Evolutionary conservation across 2,329 filamentous ascomycete species (phyloP).

Genomic region (Myriosclerotinia scirpicola): DNA sequence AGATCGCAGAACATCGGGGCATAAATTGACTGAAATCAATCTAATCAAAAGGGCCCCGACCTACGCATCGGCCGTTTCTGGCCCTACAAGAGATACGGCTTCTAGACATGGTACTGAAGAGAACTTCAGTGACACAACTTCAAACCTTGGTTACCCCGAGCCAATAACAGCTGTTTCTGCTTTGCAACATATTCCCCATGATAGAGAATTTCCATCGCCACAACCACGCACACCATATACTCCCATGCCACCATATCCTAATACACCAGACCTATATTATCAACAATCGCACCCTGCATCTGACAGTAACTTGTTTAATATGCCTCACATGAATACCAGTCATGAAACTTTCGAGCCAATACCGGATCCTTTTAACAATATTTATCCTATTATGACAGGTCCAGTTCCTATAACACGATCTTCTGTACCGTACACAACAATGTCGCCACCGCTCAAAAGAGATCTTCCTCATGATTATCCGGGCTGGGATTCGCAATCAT

Average conservation of each 20-base stretch:
- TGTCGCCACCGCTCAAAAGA: constrained; percentile 17
- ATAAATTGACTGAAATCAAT: constrained; percentile 30
- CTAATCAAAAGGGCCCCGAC: constrained; percentile 37
- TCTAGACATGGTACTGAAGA: constrained; percentile 24
- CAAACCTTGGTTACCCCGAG: constrained; percentile 24
- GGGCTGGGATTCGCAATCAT: constrained; percentile 28
- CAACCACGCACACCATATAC: constrained; percentile 5
- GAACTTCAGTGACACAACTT: constrained; percentile 25
- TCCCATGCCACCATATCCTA: constrained; percentile 27
- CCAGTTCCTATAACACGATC: constrained; percentile 32
- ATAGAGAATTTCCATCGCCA: neutral
- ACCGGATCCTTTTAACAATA: constrained; percentile 24
- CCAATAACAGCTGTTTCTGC: constrained; percentile 20
- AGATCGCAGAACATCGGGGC: constrained; percentile 31
- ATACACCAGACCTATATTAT: constrained; percentile 20
- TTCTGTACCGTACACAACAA: constrained; percentile 1
- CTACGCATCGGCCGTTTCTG: constrained; percentile 37
- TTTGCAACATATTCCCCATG: constrained; percentile 17
- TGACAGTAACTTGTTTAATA: constrained; percentile 2
- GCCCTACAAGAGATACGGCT: constrained; percentile 30
- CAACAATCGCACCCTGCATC: constrained; percentile 12
- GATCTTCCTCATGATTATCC: constrained; percentile 28
- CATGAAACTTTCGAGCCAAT: constrained; percentile 2
- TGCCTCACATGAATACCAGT: constrained; percentile 15
- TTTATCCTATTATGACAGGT: constrained; percentile 34